These are phyloP conservation scores for Candida silvicultrix DNA, from an alignment of 805 yeast species.

Conservation along the genomic window DNA sequence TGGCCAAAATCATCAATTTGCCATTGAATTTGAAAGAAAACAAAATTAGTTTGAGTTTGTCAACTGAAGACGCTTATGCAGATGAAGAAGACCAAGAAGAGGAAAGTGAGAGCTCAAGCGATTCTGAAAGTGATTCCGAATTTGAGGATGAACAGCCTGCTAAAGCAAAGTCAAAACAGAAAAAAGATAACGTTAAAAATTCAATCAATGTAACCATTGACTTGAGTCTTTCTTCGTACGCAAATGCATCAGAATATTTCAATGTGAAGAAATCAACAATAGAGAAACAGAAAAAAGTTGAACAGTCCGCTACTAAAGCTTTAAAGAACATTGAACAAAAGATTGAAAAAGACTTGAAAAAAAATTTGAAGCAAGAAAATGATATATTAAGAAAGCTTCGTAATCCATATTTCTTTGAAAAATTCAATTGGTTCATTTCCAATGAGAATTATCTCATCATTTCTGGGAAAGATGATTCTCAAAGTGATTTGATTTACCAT, in stretches of 20 bases:
- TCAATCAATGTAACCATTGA: conserved; percentile 57
- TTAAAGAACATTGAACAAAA: conserved; percentile 76
- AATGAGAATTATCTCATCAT: conserved; percentile 82
- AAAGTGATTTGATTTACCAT: conserved; percentile 73
- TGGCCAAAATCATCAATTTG: conserved; percentile 55
- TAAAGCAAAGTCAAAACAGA: conserved; percentile 6
- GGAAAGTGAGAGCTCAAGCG: conserved; percentile 8
- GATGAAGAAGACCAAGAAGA: conserved; percentile 25
- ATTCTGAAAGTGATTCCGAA: conserved; percentile 24
- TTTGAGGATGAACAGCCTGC: conserved; percentile 17
- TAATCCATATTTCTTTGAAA: conserved; percentile 85
- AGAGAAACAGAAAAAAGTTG: conserved; percentile 75
- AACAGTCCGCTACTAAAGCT: conserved; percentile 69
- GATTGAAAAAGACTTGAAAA: conserved; percentile 65
- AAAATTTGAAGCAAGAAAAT: conserved; percentile 51
- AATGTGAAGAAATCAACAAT: conserved; percentile 70
- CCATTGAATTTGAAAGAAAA: conserved; percentile 70
- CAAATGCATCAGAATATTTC: conserved; percentile 81
- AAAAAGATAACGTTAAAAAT: conserved; percentile 10
- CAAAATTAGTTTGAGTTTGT: conserved; percentile 52
- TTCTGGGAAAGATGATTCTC: conserved; percentile 79
- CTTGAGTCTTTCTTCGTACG: conserved; percentile 68
- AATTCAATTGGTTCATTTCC: conserved; percentile 90
- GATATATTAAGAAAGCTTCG: conserved; percentile 53
- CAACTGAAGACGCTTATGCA: conserved; percentile 35